Percentiles rank a stretch among this genome's conserved stretches.
Conservation (phyloP, 1,284 basidiomycete genomes). For the Cryptococcus neoformans region DNA sequence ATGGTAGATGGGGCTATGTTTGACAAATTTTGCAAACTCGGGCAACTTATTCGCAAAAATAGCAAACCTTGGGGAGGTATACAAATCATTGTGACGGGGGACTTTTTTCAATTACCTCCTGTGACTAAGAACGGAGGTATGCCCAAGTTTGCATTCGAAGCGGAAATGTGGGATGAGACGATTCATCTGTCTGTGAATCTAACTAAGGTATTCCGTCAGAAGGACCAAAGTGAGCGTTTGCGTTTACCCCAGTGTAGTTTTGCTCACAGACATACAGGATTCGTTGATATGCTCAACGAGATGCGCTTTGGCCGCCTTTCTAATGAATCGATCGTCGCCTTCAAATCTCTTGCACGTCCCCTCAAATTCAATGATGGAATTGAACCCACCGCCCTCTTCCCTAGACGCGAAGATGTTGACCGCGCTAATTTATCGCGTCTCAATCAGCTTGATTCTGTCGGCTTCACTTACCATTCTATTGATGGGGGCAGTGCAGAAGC, state of each 20-base stretch:
- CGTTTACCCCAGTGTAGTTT: conserved; percentile 11
- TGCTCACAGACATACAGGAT: conserved; percentile 54
- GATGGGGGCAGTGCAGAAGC: conserved; percentile 61
- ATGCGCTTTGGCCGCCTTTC: conserved; percentile 78
- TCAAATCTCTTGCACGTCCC: conserved; percentile 59
- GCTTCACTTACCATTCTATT: conserved; percentile 53
- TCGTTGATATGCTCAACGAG: conserved; percentile 86
- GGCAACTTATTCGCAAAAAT: conserved; percentile 56
- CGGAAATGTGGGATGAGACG: conserved; percentile 72
- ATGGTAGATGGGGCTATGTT: conserved; percentile 90
- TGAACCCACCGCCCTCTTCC: conserved; percentile 80
- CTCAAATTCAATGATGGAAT: conserved; percentile 64
- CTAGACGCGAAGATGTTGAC: conserved; percentile 79
- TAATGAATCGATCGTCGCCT: conserved; percentile 58
- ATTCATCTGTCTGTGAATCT: conserved; percentile 78
- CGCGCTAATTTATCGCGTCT: conserved; percentile 67
- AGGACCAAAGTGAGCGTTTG: conserved; percentile 52
- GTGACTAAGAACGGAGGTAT: conserved; percentile 60
- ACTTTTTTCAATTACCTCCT: conserved; percentile 97
- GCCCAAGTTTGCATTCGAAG: conserved; percentile 81
- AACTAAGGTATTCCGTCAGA: conserved; percentile 78
- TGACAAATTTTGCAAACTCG: conserved; percentile 50
- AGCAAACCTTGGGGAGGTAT: conserved; percentile 87
- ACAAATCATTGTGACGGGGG: conserved; percentile 88
- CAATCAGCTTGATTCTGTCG: conserved; percentile 47